Evolutionary conservation across 2,329 filamentous ascomycete genomes (phyloP).

Genomic region (Aspergillaceae sp.): DNA sequence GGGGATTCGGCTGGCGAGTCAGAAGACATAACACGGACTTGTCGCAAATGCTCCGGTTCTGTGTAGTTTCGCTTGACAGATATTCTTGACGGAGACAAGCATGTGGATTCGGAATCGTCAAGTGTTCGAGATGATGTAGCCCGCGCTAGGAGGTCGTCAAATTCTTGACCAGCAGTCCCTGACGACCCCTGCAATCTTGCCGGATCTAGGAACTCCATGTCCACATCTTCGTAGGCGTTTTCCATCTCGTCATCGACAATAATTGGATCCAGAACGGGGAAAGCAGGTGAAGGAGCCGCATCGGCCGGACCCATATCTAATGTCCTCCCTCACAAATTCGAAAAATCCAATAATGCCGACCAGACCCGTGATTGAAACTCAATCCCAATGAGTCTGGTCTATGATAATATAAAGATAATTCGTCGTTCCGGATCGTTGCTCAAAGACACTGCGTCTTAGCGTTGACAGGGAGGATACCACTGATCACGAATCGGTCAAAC

Average conservation of each 20-base stretch:
- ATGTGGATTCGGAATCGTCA: constrained; percentile 19
- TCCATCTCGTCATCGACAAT: constrained; percentile 38
- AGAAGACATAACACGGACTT: constrained; percentile 24
- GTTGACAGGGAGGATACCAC: no score
- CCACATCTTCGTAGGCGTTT: constrained; percentile 30
- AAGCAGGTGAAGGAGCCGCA: constrained; percentile 28
- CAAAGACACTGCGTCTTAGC: no score
- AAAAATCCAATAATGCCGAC: not conserved
- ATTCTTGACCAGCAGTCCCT: constrained; percentile 31
- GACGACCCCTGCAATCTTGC: constrained; percentile 29
- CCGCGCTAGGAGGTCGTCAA: constrained; percentile 34
- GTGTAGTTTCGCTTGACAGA: constrained; percentile 22
- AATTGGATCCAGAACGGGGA: constrained; percentile 32
- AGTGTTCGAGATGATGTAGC: constrained; percentile 23
- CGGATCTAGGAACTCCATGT: constrained; percentile 37
- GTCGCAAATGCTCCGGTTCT: constrained; percentile 25
- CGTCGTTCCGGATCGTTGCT: no score
- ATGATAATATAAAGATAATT: no score
- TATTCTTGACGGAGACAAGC: constrained; percentile 22
- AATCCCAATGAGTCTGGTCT: no score
- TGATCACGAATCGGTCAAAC: no score
- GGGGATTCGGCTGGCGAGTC: constrained; percentile 39
- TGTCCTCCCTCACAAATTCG: not conserved
- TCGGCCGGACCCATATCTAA: constrained; percentile 30
- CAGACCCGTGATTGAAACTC: no score